These are phyloP conservation scores for Tetrapisispora namnaoensis DNA, from an alignment of 805 yeast genomes.

Conservation along the genomic window DNA sequence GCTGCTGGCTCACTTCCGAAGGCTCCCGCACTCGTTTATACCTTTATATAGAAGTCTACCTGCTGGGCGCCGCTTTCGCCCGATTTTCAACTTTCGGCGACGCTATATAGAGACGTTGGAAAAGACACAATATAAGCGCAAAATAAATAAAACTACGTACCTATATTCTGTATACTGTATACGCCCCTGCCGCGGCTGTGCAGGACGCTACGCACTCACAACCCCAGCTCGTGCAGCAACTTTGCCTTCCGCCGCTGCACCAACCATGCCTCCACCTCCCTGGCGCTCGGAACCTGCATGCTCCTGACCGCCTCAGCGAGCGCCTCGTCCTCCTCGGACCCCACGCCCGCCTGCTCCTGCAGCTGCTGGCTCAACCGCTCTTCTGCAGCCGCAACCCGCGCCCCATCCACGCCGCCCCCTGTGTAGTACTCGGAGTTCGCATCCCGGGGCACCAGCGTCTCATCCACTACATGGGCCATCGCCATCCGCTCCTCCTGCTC, in stretches of 20 bases:
- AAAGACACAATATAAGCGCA: no score
- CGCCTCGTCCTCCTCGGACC: neutral
- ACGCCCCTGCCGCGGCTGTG: no score
- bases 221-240: slow-evolving; percentile 27
- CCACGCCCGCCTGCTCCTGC: neutral
- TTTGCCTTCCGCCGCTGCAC: slow-evolving; percentile 38
- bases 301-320: neutral
- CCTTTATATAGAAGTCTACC: no score
- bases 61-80: no score
- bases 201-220: slow-evolving; percentile 5
- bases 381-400: no score
- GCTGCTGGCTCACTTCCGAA: no score
- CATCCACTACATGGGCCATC: slow-evolving; percentile 2
- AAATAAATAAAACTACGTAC: no score
- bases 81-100: no score
- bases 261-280: slow-evolving; percentile 36
- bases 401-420: neutral
- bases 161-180: neutral
- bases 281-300: slow-evolving; percentile 24
- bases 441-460: slow-evolving; percentile 6
- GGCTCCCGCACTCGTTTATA: no score
- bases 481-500: slow-evolving; percentile 6
- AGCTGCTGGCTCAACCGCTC: neutral
- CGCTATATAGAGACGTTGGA: no score
- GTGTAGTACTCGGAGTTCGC: neutral